Conservation (phyloP, 2,329 filamentous ascomycete species). For the Nemania abortiva region DNA sequence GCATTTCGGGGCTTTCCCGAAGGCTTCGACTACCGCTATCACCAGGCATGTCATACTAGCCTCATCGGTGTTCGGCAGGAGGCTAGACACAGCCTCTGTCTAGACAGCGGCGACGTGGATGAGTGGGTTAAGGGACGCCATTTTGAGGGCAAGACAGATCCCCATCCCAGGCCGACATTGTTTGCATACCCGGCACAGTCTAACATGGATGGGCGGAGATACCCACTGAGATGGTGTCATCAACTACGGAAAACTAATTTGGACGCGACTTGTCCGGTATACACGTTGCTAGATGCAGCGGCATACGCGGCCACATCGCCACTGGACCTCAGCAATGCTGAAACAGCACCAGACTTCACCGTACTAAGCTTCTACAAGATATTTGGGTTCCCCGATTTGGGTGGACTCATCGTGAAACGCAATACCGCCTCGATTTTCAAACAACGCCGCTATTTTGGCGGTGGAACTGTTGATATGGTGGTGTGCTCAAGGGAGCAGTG, state of each 20-base stretch:
- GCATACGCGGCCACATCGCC: slow-evolving; percentile 82
- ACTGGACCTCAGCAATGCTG: slow-evolving; percentile 74
- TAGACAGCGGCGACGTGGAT: slow-evolving; percentile 73
- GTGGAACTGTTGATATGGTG: slow-evolving; percentile 93
- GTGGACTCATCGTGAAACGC: slow-evolving; percentile 84
- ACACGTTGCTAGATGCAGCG: slow-evolving; percentile 86
- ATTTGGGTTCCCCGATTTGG: slow-evolving; percentile 95
- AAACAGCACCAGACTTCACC: slow-evolving; percentile 81
- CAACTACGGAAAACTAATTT: slow-evolving; percentile 56
- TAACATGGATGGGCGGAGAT: slow-evolving; percentile 86
- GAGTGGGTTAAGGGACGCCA: slow-evolving; percentile 68
- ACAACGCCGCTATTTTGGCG: slow-evolving; percentile 85
- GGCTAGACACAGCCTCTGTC: slow-evolving; percentile 73
- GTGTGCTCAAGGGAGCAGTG: slow-evolving; percentile 81
- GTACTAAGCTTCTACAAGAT: slow-evolving; percentile 95
- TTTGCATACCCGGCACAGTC: slow-evolving; percentile 93
- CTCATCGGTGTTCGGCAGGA: slow-evolving; percentile 83
- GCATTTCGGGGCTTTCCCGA: slow-evolving; percentile 74
- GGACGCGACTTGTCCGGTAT: slow-evolving; percentile 55
- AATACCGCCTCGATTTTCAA: slow-evolving; percentile 73
- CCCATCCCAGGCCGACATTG: slow-evolving; percentile 51
- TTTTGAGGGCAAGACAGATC: slow-evolving; percentile 48
- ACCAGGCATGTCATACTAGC: slow-evolving; percentile 87
- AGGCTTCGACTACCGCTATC: slow-evolving; percentile 88
- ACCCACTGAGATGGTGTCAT: slow-evolving; percentile 77